These are phyloP conservation scores for Clonostachys rhizophaga DNA, from an alignment of 2,329 filamentous ascomycete genomes.

Conservation along the genomic window DNA sequence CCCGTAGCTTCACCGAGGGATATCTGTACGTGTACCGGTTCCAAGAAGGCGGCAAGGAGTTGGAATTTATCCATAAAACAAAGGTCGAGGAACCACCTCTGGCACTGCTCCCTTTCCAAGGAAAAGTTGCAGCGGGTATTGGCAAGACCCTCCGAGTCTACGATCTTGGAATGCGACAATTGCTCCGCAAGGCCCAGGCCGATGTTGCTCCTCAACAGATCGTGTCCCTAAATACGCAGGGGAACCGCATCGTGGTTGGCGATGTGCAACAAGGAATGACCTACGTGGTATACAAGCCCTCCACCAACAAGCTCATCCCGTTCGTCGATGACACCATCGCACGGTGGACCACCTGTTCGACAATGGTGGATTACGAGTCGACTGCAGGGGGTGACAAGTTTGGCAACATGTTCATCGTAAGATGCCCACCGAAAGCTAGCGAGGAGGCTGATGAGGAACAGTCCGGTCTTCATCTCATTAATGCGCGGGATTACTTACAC, in stretches of 20 bases:
- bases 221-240: slow-evolving; percentile 82
- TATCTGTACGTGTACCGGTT: slow-evolving; percentile 93
- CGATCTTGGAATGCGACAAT: slow-evolving; percentile 86
- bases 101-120: slow-evolving; percentile 91
- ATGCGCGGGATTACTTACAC: slow-evolving; percentile 85
- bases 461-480: slow-evolving; percentile 83
- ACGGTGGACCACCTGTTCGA: slow-evolving; percentile 84
- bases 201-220: slow-evolving; percentile 79
- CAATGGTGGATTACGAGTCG: slow-evolving; percentile 98
- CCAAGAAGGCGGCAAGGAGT: slow-evolving; percentile 75
- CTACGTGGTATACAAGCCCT: slow-evolving; percentile 89
- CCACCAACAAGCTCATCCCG: slow-evolving; percentile 86
- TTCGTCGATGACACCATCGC: slow-evolving; percentile 89
- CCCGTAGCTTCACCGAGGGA: slow-evolving; percentile 70
- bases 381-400: slow-evolving; percentile 95
- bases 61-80: slow-evolving; percentile 96
- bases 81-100: slow-evolving; percentile 84
- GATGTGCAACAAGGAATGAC: slow-evolving; percentile 91
- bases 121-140: slow-evolving; percentile 79
- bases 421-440: slow-evolving; percentile 80
- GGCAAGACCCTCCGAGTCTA: slow-evolving; percentile 81
- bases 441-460: slow-evolving; percentile 90
- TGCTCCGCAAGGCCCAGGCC: slow-evolving; percentile 87
- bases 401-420: slow-evolving; percentile 90
- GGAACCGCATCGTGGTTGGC: slow-evolving; percentile 84